Conservation (phyloP, 371 early-diverging fungal species). For the Batkoa obscura region DNA sequence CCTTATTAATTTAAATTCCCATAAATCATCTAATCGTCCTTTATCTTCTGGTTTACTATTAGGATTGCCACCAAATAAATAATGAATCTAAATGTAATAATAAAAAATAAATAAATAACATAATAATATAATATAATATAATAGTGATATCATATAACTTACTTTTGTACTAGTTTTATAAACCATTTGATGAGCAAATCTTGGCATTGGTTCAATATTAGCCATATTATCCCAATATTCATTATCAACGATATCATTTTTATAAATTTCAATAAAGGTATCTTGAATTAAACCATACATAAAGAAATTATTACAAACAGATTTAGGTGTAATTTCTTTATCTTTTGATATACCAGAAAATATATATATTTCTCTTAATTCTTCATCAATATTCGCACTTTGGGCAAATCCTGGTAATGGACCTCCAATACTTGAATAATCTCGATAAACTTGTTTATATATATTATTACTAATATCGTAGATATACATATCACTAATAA, state of each 20-base stretch:
- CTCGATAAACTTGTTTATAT: conserved; percentile 45
- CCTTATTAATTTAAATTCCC: conserved; percentile 53
- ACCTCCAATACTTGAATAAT: conserved; percentile 44
- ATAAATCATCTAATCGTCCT: conserved; percentile 63
- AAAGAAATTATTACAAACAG: conserved; percentile 54
- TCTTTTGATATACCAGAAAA: conserved; percentile 42
- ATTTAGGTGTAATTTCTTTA: conserved; percentile 24
- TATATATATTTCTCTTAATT: conserved; percentile 62
- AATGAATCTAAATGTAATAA: conserved; percentile 21
- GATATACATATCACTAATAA: conserved; percentile 44
- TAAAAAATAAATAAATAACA: not conserved
- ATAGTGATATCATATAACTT: too few relatives aligned
- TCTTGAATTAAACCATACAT: conserved; percentile 37
- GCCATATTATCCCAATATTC: conserved; percentile 23
- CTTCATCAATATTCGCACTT: conserved; percentile 56
- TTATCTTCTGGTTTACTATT: conserved; percentile 29
- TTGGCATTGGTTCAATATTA: conserved; percentile 45
- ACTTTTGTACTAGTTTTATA: conserved; percentile 33
- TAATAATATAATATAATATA: not conserved
- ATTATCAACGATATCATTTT: conserved; percentile 30
- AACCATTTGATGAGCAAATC: conserved; percentile 76
- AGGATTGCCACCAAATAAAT: conserved; percentile 80
- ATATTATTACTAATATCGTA: conserved; percentile 59
- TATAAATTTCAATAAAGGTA: conserved; percentile 55
- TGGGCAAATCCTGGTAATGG: conserved; percentile 70